A percentile compares a stretch with the other conserved stretches of the same genome.
phyloP scores from a whole-genome alignment of 805 yeast genomes.

The Brettanomyces sp. region DNA sequence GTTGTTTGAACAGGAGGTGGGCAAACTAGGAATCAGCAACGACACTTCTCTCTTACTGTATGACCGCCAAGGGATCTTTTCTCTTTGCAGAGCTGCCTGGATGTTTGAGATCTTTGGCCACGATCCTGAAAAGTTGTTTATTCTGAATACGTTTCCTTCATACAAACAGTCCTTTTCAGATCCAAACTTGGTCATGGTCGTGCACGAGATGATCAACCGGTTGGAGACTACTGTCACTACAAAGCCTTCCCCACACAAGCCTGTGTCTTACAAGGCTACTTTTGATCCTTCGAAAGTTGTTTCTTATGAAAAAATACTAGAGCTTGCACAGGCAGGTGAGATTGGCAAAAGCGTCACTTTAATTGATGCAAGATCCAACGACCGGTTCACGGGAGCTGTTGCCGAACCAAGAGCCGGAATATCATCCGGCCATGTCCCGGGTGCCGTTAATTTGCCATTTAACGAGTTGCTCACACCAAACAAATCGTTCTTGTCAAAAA shows the following conservation, averaged over 20 bases:
- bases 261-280: slow-evolving; percentile 26
- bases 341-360: slow-evolving; percentile 40
- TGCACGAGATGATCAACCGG: slow-evolving; percentile 15
- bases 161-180: slow-evolving; percentile 17
- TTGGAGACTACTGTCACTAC: slow-evolving; percentile 11
- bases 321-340: slow-evolving; percentile 41
- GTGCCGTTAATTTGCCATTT: slow-evolving; percentile 72
- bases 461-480: slow-evolving; percentile 42
- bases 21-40: slow-evolving; percentile 44
- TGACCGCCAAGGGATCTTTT: slow-evolving; percentile 77
- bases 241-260: slow-evolving; percentile 15
- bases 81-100: slow-evolving; percentile 92
- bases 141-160: slow-evolving; percentile 59
- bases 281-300: slow-evolving; percentile 44
- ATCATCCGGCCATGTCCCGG: slow-evolving; percentile 84
- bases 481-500: slow-evolving; percentile 38
- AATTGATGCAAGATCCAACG: slow-evolving; percentile 75
- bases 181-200: slow-evolving; percentile 16
- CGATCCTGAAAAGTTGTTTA: slow-evolving; percentile 35
- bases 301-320: slow-evolving; percentile 54
- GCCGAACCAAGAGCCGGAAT: slow-evolving; percentile 89
- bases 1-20: slow-evolving; percentile 45
- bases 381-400: slow-evolving; percentile 66
- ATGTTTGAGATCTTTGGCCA: slow-evolving; percentile 77
- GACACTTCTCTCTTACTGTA: slow-evolving; percentile 67